These are phyloP conservation scores for Fraxinus albicans DNA, from an alignment of 305 asterid genomes.

Conservation along the genomic window DNA sequence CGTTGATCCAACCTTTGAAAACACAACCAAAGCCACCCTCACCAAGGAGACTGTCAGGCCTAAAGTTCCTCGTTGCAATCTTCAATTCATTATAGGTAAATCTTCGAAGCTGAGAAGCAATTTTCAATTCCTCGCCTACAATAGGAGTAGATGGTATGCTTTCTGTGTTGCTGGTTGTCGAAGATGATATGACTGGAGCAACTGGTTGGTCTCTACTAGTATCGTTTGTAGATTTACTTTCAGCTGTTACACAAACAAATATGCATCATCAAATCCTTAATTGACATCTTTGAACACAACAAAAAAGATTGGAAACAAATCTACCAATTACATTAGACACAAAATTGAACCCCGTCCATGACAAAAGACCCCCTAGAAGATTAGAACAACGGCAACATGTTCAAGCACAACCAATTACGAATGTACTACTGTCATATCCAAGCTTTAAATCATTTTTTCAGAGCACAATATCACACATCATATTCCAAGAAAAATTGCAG, in stretches of 20 bases:
- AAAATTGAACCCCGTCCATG: not conserved
- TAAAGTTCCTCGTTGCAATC: constrained; percentile 67
- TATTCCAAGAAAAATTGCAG: not conserved
- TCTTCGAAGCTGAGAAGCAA: constrained; percentile 76
- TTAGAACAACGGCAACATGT: not conserved
- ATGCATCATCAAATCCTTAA: not conserved
- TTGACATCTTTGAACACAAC: not conserved
- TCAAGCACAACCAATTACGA: not conserved
- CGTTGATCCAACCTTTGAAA: constrained; percentile 84
- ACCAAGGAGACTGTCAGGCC: constrained; percentile 72
- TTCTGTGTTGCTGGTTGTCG: constrained; percentile 60
- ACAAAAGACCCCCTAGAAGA: not conserved
- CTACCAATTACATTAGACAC: not conserved
- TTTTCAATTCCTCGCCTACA: constrained; percentile 56
- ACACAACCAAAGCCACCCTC: constrained; percentile 94
- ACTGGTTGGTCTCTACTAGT: constrained; percentile 52
- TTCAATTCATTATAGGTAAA: constrained; percentile 65
- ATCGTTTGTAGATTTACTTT: constrained; percentile 60
- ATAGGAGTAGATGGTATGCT: constrained; percentile 64
- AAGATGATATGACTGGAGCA: constrained; percentile 58
- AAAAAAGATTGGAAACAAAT: not conserved
- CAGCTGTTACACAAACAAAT: constrained; percentile 39
- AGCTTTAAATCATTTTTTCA: not conserved
- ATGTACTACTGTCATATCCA: not conserved
- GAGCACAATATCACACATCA: not conserved